Base-by-base conservation (phyloP, 2,329 filamentous ascomycete genomes). In the Apiospora arundinis region DNA sequence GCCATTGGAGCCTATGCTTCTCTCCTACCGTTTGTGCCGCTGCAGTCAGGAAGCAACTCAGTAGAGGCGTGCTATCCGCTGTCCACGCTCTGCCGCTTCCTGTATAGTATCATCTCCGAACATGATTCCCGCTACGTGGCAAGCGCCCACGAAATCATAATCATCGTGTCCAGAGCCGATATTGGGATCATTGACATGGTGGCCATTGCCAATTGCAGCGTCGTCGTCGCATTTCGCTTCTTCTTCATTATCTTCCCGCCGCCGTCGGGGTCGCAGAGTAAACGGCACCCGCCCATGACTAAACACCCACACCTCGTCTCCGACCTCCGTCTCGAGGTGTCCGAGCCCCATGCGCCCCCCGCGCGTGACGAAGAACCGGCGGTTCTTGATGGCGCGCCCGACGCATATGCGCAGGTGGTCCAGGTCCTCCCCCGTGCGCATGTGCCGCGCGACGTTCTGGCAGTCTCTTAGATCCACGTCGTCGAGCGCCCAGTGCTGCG, bases 111-210 rank as follows among this genome's bases (percentile, higher is more conserved):
- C 49, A 32, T 69, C 68, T 32, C 68, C 68, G 3, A 52, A 52
- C 68, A 69, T 69, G 21, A 69, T 52, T 48, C 68, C 68, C 42
- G 60, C 16, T 4, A 69, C 48, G n/a, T 69, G 52, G 37, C 68
- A 69, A 46, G 68, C 28, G 7, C 46, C 68, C 45, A 52, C 48
- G n/a, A 60, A 69, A 12, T 69, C 68, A 52, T 69, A 60, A 14
- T 69, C 68, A n/a, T 37, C 32, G 3, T 21, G 2, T 32, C n/a
- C 18, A 23, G 28, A 14, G 66, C 21, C 9, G 23, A 9, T 40
- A 45, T 14, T 16, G 42, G 4, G 42, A 14, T 42, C 40, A 42
- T 42, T 8, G 12, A 2, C 40, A 42, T 42, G 9, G 37, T 40
- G 37, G 37, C 4, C 37, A 9, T 9, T 40, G 9, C 37, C 37